Conservation (phyloP, 1,284 basidiomycete genomes). For the Ganoderma resinaceum region DNA sequence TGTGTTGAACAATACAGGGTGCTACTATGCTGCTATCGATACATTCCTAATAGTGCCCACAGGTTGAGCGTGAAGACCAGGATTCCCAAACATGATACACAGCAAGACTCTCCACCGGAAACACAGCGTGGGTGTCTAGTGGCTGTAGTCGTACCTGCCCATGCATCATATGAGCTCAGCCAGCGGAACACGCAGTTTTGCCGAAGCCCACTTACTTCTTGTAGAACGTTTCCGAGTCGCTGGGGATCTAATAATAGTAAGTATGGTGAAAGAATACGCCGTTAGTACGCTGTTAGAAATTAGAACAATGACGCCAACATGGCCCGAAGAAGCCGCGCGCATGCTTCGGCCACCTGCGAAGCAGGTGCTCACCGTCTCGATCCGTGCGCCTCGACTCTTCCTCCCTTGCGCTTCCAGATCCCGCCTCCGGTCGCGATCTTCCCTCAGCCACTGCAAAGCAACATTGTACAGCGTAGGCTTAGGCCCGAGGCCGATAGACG, state of each 20-base stretch:
- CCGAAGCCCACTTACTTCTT: constrained; percentile 66
- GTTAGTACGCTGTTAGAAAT: background rate
- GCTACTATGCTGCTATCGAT: constrained; percentile 25
- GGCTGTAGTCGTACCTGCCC: constrained; percentile 70
- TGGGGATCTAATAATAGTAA: constrained; percentile 51
- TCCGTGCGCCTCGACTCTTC: constrained; percentile 75
- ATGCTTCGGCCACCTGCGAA: background rate
- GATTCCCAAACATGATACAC: constrained; percentile 3
- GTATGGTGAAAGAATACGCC: background rate
- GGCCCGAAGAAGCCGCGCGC: constrained; percentile 3
- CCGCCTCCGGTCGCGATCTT: constrained; percentile 75
- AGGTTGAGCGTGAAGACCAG: constrained; percentile 25
- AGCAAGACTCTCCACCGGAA: background rate
- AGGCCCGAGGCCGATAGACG: constrained; percentile 29
- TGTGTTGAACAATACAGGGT: constrained; percentile 32
- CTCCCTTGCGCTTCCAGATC: constrained; percentile 65
- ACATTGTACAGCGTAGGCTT: constrained; percentile 69
- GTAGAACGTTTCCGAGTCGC: constrained; percentile 90
- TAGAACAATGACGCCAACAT: background rate
- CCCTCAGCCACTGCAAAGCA: constrained; percentile 86
- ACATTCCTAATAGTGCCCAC: constrained; percentile 20
- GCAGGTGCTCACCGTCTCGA: constrained; percentile 56
- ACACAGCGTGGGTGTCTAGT: constrained; percentile 11
- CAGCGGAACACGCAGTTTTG: constrained; percentile 14
- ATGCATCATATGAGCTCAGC: constrained; percentile 13